These are phyloP conservation scores for Dictyostelium citrinum DNA, from an alignment of 78 protist genomes.

Conservation along the genomic window DNA sequence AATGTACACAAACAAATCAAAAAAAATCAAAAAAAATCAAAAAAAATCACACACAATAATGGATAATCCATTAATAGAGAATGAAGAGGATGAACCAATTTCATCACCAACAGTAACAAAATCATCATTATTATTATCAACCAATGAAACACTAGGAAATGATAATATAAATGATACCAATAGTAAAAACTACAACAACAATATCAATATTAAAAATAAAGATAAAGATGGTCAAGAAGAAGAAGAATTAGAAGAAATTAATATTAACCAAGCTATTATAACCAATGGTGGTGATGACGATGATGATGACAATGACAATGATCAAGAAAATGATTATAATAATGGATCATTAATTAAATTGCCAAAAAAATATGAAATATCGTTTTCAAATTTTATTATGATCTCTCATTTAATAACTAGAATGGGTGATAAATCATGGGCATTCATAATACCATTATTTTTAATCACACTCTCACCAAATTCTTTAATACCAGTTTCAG, in stretches of 20 bases:
- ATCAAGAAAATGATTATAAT: neutral
- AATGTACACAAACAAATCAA: too few species aligned
- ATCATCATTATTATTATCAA: too few species aligned
- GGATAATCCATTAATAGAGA: neutral
- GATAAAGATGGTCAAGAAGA: neutral
- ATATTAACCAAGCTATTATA: neutral
- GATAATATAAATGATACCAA: neutral
- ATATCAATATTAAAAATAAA: neutral
- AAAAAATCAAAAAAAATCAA: too few species aligned
- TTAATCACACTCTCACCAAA: constrained; percentile 26
- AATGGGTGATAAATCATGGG: constrained; percentile 66
- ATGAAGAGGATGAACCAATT: neutral
- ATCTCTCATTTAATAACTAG: constrained; percentile 49
- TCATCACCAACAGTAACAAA: neutral
- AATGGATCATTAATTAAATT: neutral
- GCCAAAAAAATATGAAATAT: neutral
- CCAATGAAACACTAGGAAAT: neutral
- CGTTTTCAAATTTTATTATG: constrained; percentile 14
- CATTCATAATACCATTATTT: constrained; percentile 29
- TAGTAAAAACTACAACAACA: neutral
- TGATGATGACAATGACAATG: neutral
- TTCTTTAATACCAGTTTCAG: constrained; percentile 43
- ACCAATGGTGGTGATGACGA: neutral
- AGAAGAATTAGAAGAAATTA: neutral
- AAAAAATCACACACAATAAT: neutral